Evolutionary conservation across 1,284 basidiomycete genomes (phyloP).

Genomic region (Testicularia cyperi): DNA sequence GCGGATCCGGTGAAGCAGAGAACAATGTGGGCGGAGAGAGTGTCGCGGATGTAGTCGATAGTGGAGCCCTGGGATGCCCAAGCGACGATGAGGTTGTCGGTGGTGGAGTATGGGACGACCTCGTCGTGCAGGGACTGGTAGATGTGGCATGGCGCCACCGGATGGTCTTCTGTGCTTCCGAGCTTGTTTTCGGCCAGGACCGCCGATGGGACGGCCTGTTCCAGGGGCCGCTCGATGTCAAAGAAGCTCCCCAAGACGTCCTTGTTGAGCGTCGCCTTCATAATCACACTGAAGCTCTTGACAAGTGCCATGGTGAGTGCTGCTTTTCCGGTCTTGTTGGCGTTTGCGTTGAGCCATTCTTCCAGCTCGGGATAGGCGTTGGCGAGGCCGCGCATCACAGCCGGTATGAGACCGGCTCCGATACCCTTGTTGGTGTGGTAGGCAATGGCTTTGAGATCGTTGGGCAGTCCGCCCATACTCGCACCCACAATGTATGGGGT

Average conservation of each 20-base stretch:
- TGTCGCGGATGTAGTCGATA: slow-evolving; percentile 34
- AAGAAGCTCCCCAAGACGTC: slow-evolving; percentile 45
- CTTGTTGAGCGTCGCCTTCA: slow-evolving; percentile 4
- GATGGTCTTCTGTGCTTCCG: slow-evolving; percentile 7
- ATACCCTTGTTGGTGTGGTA: slow-evolving; percentile 25
- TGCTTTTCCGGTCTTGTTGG: slow-evolving; percentile 25
- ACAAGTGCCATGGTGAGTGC: slow-evolving; percentile 13
- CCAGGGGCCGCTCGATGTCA: slow-evolving; percentile 7
- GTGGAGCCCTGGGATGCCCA: slow-evolving; percentile 31
- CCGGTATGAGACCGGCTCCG: slow-evolving; percentile 42
- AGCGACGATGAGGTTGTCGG: slow-evolving; percentile 22
- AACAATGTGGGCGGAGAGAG: slow-evolving; percentile 18
- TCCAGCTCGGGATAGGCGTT: slow-evolving; percentile 40
- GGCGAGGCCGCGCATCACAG: slow-evolving; percentile 40
- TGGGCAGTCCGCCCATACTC: slow-evolving; percentile 47
- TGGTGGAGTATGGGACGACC: slow-evolving; percentile 42
- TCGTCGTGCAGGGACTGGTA: slow-evolving; percentile 48
- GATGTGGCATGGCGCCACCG: slow-evolving; percentile 40
- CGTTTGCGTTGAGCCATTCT: slow-evolving; percentile 31
- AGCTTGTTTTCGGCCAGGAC: slow-evolving; percentile 38
- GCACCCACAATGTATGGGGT: slow-evolving; percentile 36
- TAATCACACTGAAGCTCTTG: slow-evolving; percentile 31
- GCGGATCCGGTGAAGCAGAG: slow-evolving; percentile 29
- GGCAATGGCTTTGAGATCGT: slow-evolving; percentile 39
- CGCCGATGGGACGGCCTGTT: slow-evolving; percentile 1